Conservation (phyloP, 1,139 yeast genomes). For the Hemisphaericaspora lyxosophila region DNA sequence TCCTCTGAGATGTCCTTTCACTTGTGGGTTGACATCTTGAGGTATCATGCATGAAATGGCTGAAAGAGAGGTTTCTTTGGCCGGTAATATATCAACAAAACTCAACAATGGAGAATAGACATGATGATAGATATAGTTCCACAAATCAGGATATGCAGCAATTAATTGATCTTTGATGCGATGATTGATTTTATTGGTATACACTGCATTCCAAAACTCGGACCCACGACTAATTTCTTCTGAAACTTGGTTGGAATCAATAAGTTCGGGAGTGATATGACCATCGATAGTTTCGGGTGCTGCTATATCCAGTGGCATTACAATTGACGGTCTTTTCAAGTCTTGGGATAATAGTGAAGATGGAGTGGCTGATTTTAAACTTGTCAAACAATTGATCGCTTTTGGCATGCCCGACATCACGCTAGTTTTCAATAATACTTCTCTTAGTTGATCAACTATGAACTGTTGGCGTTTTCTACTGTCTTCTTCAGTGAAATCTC, state of each 20-base stretch:
- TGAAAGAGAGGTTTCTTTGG: slow-evolving; percentile 73
- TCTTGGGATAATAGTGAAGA: slow-evolving; percentile 22
- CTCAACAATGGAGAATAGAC: slow-evolving; percentile 82
- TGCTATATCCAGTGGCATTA: slow-evolving; percentile 16
- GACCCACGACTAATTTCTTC: slow-evolving; percentile 50
- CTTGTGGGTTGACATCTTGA: slow-evolving; percentile 88
- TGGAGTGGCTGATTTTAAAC: slow-evolving; percentile 67
- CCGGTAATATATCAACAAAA: slow-evolving; percentile 58
- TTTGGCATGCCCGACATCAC: slow-evolving; percentile 87
- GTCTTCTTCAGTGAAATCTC: slow-evolving; percentile 20
- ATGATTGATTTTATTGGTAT: slow-evolving; percentile 64
- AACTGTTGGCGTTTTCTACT: slow-evolving; percentile 33
- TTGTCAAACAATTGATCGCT: slow-evolving; percentile 72
- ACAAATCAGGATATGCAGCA: slow-evolving; percentile 80
- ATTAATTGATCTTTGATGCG: slow-evolving; percentile 68
- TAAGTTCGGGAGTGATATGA: slow-evolving; percentile 37
- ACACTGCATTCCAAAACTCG: slow-evolving; percentile 70
- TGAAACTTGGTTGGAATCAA: slow-evolving; percentile 30
- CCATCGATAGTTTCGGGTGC: neutral
- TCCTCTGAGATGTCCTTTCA: slow-evolving; percentile 86
- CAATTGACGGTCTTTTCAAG: slow-evolving; percentile 29
- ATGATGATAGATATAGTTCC: slow-evolving; percentile 68
- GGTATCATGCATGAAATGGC: slow-evolving; percentile 81
- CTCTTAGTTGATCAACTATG: slow-evolving; percentile 64
- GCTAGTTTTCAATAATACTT: slow-evolving; percentile 70